Evolutionary conservation across 1,284 basidiomycete genomes (phyloP).

Genomic region (Rhizopogon parksii): DNA sequence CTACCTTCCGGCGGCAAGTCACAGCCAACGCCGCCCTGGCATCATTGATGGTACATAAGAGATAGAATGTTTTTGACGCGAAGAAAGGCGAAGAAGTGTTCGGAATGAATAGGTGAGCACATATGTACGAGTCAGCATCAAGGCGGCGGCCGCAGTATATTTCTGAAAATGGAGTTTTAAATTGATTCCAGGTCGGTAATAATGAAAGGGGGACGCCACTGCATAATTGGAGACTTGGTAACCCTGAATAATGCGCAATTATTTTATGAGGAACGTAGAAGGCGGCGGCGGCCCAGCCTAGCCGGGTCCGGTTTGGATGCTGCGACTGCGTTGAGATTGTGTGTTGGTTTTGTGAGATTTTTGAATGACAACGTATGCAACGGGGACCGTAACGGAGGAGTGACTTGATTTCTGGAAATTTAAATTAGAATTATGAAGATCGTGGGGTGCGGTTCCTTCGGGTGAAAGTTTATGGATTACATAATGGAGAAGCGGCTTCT

Average conservation of each 20-base stretch:
- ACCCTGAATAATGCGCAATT: not conserved
- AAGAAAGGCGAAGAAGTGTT: not conserved
- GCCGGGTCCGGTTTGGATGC: no score
- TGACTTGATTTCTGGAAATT: no score
- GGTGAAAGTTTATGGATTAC: constrained; percentile 13
- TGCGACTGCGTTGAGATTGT: no score
- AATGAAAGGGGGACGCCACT: not conserved
- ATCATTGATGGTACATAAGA: not conserved
- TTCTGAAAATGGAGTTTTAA: not conserved
- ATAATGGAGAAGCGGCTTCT: constrained; percentile 14
- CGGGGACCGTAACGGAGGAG: no score
- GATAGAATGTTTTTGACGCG: not conserved
- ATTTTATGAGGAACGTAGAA: no score
- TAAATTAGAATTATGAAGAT: not conserved
- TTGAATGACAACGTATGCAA: no score
- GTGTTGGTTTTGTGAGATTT: no score
- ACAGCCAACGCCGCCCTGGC: not conserved
- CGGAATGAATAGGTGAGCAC: not conserved
- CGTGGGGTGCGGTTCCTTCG: constrained; percentile 1
- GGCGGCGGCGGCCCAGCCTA: no score
- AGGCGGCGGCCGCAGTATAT: not conserved
- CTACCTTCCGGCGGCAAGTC: not conserved
- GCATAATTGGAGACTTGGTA: not conserved
- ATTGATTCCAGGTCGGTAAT: not conserved
- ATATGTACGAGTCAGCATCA: not conserved